These are phyloP conservation scores for Catunica adiposa DNA, from an alignment of 2,329 filamentous ascomycete genomes.

Conservation along the genomic window DNA sequence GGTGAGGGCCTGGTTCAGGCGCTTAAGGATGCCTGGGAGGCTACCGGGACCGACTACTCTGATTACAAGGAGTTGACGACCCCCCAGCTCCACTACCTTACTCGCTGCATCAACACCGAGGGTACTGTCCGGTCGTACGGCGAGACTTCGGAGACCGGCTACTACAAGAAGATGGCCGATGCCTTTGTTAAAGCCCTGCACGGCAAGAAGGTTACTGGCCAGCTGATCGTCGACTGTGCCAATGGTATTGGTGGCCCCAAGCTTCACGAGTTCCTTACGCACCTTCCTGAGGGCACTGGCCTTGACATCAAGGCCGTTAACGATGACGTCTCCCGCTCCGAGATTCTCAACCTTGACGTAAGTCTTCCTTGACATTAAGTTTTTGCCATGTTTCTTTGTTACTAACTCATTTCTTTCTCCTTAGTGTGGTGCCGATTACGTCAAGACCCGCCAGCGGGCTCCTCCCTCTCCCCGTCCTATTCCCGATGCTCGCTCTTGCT, in stretches of 20 bases:
- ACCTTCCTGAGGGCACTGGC: conserved; percentile 51
- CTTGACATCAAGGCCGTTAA: conserved; percentile 79
- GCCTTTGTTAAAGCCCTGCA: conserved; percentile 76
- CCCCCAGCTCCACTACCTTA: conserved; percentile 94
- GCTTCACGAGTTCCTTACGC: conserved; percentile 69
- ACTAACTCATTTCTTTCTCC: background rate
- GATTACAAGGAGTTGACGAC: conserved; percentile 90
- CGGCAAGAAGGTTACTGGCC: conserved; percentile 55
- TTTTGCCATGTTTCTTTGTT: background rate
- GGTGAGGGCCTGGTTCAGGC: conserved; percentile 69
- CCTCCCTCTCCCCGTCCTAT: conserved; percentile 67
- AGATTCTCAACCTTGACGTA: conserved; percentile 77
- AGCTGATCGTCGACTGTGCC: conserved; percentile 79
- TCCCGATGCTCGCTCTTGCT: conserved; percentile 65
- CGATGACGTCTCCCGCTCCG: conserved; percentile 79
- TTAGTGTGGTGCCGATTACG: conserved; percentile 85
- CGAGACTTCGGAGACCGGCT: conserved; percentile 73
- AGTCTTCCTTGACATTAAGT: conserved; percentile 19
- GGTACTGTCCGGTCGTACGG: conserved; percentile 79
- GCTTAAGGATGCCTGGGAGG: conserved; percentile 62
- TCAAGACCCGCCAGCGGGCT: conserved; percentile 90
- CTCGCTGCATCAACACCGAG: conserved; percentile 84
- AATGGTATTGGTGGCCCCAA: conserved; percentile 95
- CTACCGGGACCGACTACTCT: conserved; percentile 54
- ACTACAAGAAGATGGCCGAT: conserved; percentile 78